A percentile compares a stretch with the other conserved stretches of the same genome.
Evolutionary conservation across 2,329 filamentous ascomycete genomes (phyloP).

Genomic region (Neonectria sp.): DNA sequence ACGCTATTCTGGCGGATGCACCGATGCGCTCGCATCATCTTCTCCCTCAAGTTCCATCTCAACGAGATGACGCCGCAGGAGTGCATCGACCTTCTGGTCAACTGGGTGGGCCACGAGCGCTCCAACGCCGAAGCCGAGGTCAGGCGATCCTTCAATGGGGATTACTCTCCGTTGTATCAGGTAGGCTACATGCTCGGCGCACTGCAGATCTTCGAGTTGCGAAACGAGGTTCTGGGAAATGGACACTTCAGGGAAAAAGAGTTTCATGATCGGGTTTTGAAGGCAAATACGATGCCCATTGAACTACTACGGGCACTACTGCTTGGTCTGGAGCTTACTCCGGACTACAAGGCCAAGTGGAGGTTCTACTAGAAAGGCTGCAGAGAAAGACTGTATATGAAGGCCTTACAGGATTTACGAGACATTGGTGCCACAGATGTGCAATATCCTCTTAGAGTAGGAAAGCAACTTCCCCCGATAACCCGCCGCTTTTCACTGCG

Average conservation of each 20-base stretch:
- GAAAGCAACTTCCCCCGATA: too few relatives aligned
- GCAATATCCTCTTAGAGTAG: too few relatives aligned
- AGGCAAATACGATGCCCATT: conserved; percentile 67
- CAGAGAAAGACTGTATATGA: background rate
- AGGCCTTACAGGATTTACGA: too few relatives aligned
- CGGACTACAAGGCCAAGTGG: conserved; percentile 64
- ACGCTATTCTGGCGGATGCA: conserved; percentile 76
- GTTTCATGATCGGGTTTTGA: conserved; percentile 69
- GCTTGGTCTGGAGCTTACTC: conserved; percentile 56
- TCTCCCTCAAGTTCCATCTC: conserved; percentile 72
- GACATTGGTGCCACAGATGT: too few relatives aligned
- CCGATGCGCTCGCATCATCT: conserved; percentile 71
- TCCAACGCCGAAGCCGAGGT: conserved; percentile 74
- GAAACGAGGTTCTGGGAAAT: conserved; percentile 62
- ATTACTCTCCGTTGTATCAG: conserved; percentile 72
- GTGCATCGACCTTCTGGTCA: conserved; percentile 70
- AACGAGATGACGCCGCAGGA: conserved; percentile 67
- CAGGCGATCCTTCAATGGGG: conserved; percentile 67
- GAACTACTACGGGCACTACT: conserved; percentile 68
- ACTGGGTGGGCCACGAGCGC: conserved; percentile 71
- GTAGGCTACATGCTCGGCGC: conserved; percentile 73
- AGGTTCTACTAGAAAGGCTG: conserved; percentile 57
- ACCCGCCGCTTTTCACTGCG: too few relatives aligned
- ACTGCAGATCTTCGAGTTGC: conserved; percentile 67
- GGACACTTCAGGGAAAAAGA: conserved; percentile 63